phyloP scores from a whole-genome alignment of 768 basidiomycete species.

The Trametopsis cervina region DNA sequence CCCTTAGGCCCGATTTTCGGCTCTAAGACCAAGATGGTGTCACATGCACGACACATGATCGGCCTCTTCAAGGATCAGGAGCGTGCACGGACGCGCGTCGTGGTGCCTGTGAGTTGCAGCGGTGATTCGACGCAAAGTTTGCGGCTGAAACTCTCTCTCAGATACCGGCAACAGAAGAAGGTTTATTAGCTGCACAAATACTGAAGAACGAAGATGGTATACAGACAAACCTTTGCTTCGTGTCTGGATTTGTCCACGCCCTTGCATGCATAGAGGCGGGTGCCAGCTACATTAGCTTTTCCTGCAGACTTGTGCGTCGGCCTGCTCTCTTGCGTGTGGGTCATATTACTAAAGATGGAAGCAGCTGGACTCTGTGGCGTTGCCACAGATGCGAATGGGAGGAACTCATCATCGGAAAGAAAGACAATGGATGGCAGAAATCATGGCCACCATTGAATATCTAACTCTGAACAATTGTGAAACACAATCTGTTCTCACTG shows the following conservation, averaged over 20 bases:
- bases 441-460: slow-evolving; percentile 39
- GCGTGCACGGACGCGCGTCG: slow-evolving; percentile 31
- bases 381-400: neutral
- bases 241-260: slow-evolving; percentile 49
- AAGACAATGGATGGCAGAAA: slow-evolving; percentile 34
- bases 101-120: slow-evolving; percentile 41
- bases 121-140: neutral
- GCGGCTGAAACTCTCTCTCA: slow-evolving; percentile 16
- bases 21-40: slow-evolving; percentile 32
- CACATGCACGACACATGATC: slow-evolving; percentile 35
- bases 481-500: neutral
- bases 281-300: slow-evolving; percentile 41
- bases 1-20: slow-evolving; percentile 46
- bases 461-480: slow-evolving; percentile 27
- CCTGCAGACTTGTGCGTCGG: slow-evolving; percentile 40
- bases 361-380: neutral
- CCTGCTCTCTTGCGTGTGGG: too few species aligned
- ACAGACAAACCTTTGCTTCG: slow-evolving; percentile 43
- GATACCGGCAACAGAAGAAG: slow-evolving; percentile 54
- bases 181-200: slow-evolving; percentile 38
- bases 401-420: neutral
- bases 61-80: slow-evolving; percentile 34
- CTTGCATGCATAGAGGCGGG: slow-evolving; percentile 48
- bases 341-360: neutral
- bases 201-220: slow-evolving; percentile 35